These are phyloP conservation scores for Diospyros kaki DNA, from an alignment of 148 eudicot genomes.

Conservation along the genomic window DNA sequence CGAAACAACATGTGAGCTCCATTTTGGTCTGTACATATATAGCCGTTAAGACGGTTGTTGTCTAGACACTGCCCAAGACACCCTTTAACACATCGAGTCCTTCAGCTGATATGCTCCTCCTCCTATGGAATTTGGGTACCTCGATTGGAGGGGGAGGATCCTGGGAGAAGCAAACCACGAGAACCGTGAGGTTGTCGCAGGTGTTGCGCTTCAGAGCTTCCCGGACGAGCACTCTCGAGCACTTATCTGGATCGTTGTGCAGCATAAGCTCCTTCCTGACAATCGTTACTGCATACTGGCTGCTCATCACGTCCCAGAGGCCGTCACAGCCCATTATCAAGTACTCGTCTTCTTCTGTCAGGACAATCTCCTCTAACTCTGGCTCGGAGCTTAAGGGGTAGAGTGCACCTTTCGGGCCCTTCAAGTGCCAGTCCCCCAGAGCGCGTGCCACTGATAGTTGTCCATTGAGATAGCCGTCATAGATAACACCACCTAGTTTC, in stretches of 20 bases:
- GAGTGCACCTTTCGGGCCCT: conserved; percentile 42
- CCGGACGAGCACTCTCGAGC: conserved; percentile 37
- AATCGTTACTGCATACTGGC: conserved; percentile 50
- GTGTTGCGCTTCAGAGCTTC: conserved; percentile 50
- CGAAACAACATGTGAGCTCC: not conserved
- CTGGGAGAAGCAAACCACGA: conserved; percentile 49
- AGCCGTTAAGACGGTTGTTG: not conserved
- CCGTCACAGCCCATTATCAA: conserved; percentile 59
- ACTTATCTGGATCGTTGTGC: conserved; percentile 54
- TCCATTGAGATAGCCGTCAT: conserved; percentile 59
- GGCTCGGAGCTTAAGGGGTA: conserved; percentile 57
- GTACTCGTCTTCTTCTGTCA: conserved; percentile 57
- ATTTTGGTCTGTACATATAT: not conserved
- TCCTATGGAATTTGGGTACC: conserved; percentile 29
- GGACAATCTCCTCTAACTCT: conserved; percentile 36
- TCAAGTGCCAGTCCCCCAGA: conserved; percentile 65
- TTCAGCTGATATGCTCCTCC: conserved; percentile 57
- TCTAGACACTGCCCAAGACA: conserved; percentile 29
- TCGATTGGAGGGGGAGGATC: conserved; percentile 50
- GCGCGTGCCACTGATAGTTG: conserved; percentile 63
- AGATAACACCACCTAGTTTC: conserved; percentile 51
- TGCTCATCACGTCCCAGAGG: conserved; percentile 65
- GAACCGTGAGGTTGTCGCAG: conserved; percentile 53
- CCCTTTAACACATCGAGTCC: conserved; percentile 55
- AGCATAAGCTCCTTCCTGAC: conserved; percentile 52